Conservation (phyloP, 1,284 basidiomycete genomes). For the Trichosporon faecale region DNA sequence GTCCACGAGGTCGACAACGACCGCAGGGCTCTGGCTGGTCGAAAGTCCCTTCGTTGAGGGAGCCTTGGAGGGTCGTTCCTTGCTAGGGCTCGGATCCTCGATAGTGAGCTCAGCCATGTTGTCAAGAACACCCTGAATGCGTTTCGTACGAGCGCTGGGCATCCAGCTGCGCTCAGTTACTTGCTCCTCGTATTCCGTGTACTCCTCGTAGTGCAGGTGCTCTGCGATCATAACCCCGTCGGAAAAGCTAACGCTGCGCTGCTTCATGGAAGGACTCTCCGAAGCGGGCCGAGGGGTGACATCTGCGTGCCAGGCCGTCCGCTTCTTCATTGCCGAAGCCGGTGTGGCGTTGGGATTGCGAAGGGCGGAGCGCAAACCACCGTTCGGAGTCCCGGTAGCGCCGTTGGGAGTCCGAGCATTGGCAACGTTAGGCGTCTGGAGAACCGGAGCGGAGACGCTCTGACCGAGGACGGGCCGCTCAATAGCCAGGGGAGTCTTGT, state of each 20-base stretch:
- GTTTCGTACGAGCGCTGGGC: slow-evolving; percentile 67
- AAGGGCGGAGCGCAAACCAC: slow-evolving; percentile 41
- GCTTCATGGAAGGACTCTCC: slow-evolving; percentile 49
- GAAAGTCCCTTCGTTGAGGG: slow-evolving; percentile 24
- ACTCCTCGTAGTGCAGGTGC: slow-evolving; percentile 15
- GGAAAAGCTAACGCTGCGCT: slow-evolving; percentile 88
- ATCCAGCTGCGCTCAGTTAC: slow-evolving; percentile 45
- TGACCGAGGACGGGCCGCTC: slow-evolving; percentile 30
- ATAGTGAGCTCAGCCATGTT: slow-evolving; percentile 65
- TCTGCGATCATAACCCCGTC: slow-evolving; percentile 63
- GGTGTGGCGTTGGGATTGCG: slow-evolving; percentile 44
- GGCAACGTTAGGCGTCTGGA: slow-evolving; percentile 33
- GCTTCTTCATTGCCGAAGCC: slow-evolving; percentile 49
- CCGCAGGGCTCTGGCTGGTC: not conserved
- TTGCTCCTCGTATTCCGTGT: slow-evolving; percentile 32
- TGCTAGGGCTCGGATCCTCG: slow-evolving; percentile 1
- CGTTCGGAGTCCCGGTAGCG: slow-evolving; percentile 16
- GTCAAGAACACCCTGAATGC: slow-evolving; percentile 73
- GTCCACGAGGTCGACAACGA: slow-evolving; percentile 15
- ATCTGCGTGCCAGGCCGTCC: slow-evolving; percentile 42
- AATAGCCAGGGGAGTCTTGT: slow-evolving; percentile 10
- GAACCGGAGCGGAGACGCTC: slow-evolving; percentile 32
- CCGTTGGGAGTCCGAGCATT: slow-evolving; percentile 16
- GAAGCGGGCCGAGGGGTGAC: slow-evolving; percentile 32
- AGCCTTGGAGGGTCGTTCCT: slow-evolving; percentile 10